Evolutionary conservation across 2,329 filamentous ascomycete species (phyloP).

Genomic region (Teratosphaeria pseudoeucalypti): DNA sequence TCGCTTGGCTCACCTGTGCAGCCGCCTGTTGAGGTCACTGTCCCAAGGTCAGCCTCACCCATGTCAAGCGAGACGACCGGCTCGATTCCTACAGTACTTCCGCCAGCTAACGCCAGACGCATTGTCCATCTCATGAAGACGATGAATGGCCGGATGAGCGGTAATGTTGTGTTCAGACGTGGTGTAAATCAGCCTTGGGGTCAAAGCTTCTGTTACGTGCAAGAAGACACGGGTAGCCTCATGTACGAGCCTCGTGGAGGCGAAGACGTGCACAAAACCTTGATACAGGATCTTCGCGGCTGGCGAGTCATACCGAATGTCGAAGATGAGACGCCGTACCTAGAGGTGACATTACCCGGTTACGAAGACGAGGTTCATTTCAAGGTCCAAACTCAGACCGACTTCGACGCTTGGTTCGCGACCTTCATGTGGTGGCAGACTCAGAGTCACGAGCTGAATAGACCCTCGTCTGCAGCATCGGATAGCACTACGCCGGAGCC

Average conservation of each 20-base stretch:
- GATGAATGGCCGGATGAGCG: slow-evolving; percentile 68
- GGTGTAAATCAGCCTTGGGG: slow-evolving; percentile 55
- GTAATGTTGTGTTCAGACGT: slow-evolving; percentile 61
- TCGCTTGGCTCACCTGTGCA: slow-evolving; percentile 20
- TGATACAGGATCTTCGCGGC: slow-evolving; percentile 65
- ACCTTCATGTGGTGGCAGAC: slow-evolving; percentile 72
- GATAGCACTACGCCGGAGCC: slow-evolving; percentile 3
- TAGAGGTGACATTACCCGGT: slow-evolving; percentile 43
- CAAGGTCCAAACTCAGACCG: slow-evolving; percentile 51
- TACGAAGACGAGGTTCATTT: slow-evolving; percentile 53
- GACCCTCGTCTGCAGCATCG: slow-evolving; percentile 7
- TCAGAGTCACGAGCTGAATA: slow-evolving; percentile 13
- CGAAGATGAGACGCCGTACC: slow-evolving; percentile 40
- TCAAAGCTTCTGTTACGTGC: slow-evolving; percentile 64
- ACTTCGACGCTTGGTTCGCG: slow-evolving; percentile 71
- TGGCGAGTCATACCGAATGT: slow-evolving; percentile 52
- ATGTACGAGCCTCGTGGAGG: slow-evolving; percentile 64
- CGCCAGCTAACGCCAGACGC: slow-evolving; percentile 52
- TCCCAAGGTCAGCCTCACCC: slow-evolving; percentile 21
- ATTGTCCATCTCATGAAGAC: slow-evolving; percentile 67
- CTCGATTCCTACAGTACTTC: slow-evolving; percentile 22
- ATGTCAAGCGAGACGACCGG: slow-evolving; percentile 20
- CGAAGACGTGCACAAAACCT: slow-evolving; percentile 52
- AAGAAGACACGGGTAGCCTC: slow-evolving; percentile 63
- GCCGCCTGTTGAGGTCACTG: slow-evolving; percentile 10